A percentile compares a stretch with the other conserved stretches of the same genome.
Conservation (phyloP, 1,284 basidiomycete genomes). For the Marasmius tenuissimus region DNA sequence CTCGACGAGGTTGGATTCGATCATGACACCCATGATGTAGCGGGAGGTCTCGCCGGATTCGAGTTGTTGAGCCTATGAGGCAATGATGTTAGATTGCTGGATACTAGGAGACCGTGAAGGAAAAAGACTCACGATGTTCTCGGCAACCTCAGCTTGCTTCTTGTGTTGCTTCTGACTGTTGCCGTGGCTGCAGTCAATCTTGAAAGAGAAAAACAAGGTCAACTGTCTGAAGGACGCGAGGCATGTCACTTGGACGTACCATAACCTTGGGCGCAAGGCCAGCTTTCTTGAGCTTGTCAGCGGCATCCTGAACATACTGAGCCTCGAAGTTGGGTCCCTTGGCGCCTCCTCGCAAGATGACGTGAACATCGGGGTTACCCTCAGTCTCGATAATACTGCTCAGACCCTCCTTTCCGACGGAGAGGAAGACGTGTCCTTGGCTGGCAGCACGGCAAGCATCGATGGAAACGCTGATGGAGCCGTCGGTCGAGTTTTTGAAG, state of each 20-base stretch:
- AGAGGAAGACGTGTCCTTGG: conserved; percentile 88
- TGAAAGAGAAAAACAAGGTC: conserved; percentile 5
- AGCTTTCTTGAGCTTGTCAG: conserved; percentile 77
- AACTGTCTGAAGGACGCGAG: neutral
- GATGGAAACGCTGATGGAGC: conserved; percentile 80
- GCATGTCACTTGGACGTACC: conserved; percentile 42
- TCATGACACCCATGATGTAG: conserved; percentile 95
- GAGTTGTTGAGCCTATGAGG: conserved; percentile 65
- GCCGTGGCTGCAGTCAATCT: conserved; percentile 96
- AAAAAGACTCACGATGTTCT: conserved; percentile 67
- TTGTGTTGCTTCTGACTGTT: conserved; percentile 89
- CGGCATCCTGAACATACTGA: conserved; percentile 65
- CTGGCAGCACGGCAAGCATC: conserved; percentile 91
- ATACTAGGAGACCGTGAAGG: neutral
- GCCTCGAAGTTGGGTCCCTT: conserved; percentile 43
- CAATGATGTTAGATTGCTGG: neutral
- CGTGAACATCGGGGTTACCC: conserved; percentile 88
- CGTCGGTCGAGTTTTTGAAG: conserved; percentile 78
- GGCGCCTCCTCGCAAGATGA: conserved; percentile 87
- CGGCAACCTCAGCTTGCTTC: conserved; percentile 83
- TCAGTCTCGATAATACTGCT: conserved; percentile 91
- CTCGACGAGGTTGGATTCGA: conserved; percentile 93
- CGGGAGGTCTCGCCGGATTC: conserved; percentile 68
- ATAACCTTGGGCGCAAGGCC: conserved; percentile 81
- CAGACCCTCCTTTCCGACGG: conserved; percentile 90